Evolutionary conservation across 768 basidiomycete genomes (phyloP), one percentile per base, ranked within the genome.

Genomic region (Nidularia pulvinata): DNA sequence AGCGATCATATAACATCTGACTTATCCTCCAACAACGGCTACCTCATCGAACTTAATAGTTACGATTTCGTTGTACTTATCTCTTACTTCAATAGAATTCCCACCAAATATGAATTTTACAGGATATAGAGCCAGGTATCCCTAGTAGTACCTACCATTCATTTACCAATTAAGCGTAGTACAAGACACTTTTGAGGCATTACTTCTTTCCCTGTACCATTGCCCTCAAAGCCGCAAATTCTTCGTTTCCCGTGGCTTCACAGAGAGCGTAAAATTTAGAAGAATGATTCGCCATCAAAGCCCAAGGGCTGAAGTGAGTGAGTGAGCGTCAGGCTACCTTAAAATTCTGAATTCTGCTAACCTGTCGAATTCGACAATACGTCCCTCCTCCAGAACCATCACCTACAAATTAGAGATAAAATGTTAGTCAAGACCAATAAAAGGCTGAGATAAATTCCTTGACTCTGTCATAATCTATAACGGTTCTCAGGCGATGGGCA

Each of bases 391-490:
- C 22, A 94, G 76, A 6, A 91, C 70, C 81, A 91, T 19, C 19
- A 19, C 19, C 19, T 19, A 19, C 1, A 19, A 19, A 19, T 19
- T 19, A 19, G 19, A 19, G 19, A 19, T 19, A 19, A 19, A 19
- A 19, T 19, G 1, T 19, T 19, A 19, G 19, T 19, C 19, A 19
- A 19, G 19, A 19, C 19, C 19, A 19, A 19, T 19, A 1, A 19
- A 19, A 19, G 19, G 19, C 19, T 19, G 19, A 19, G 19, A 19
- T 19, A 19, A 19, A 19, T 19, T 19, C 19, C 19, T 19, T 83
- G 43, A 91, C 83, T 89, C 86, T 78, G 65, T 93, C 86, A 60
- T 92, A 93, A 61, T 93, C 90, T 53, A 93, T 91, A 45, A 90
- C 86, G 1, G 88, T 89, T 7, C 86, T 79, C 52, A 91, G 72